Evolutionary conservation across 805 yeast species (phyloP).

Genomic region (Candida vaughaniae): DNA sequence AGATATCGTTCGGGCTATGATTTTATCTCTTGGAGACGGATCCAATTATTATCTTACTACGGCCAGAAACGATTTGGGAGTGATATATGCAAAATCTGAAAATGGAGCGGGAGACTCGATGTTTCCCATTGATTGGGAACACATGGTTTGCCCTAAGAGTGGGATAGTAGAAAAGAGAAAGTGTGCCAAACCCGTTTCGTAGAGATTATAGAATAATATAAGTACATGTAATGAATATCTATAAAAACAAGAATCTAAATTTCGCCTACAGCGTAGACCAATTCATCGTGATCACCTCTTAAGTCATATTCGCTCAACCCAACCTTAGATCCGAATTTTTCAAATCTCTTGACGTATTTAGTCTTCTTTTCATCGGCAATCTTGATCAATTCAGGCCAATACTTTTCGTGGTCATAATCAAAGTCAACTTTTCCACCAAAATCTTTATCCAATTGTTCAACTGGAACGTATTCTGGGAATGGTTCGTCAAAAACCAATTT

Average conservation of each 20-base stretch:
- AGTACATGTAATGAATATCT: no score
- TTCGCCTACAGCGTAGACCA: conserved; percentile 22
- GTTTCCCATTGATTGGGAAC: conserved; percentile 94
- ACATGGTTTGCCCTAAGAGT: conserved; percentile 76
- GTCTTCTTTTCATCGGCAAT: conserved; percentile 58
- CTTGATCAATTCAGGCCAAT: conserved; percentile 71
- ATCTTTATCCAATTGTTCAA: conserved; percentile 73
- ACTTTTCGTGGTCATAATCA: conserved; percentile 72
- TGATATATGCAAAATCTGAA: conserved; percentile 76
- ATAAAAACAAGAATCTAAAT: no score
- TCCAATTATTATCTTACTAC: conserved; percentile 85
- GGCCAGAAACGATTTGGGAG: conserved; percentile 90
- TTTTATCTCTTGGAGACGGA: conserved; percentile 92
- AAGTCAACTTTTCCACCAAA: conserved; percentile 88
- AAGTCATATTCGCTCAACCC: conserved; percentile 85
- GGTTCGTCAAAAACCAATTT: conserved; percentile 92
- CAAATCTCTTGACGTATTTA: conserved; percentile 68
- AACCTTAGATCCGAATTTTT: conserved; percentile 60
- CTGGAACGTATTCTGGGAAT: conserved; percentile 77
- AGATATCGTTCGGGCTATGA: conserved; percentile 82
- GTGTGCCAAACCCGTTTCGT: conserved; percentile 68
- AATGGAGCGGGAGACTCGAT: conserved; percentile 70
- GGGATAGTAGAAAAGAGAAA: conserved; percentile 79
- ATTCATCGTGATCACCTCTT: conserved; percentile 44
- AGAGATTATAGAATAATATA: not conserved